phyloP scores from a whole-genome alignment of 768 basidiomycete species.

The Trametes meyenii region DNA sequence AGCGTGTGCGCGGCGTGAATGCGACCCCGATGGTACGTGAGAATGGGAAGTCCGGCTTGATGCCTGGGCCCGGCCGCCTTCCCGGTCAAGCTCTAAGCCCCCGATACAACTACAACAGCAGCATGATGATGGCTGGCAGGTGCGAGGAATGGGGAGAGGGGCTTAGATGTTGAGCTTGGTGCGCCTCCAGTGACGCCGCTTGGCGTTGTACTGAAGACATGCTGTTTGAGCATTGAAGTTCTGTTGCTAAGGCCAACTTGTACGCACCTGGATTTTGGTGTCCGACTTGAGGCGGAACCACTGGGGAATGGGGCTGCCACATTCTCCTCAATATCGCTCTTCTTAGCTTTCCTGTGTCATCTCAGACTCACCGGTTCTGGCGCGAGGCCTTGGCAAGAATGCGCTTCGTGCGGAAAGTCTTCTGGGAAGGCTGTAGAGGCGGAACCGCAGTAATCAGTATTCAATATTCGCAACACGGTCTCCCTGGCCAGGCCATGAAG shows the following conservation, averaged over 20 bases:
- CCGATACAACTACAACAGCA: conserved; percentile 26
- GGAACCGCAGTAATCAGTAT: conserved; percentile 50
- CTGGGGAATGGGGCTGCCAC: conserved; percentile 88
- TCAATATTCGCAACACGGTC: neutral
- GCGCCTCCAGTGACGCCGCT: conserved; percentile 98
- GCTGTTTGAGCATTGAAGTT: neutral
- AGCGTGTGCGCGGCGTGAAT: conserved; percentile 22
- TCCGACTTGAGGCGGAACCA: conserved; percentile 99
- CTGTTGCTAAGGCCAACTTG: neutral
- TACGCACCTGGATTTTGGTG: conserved; percentile 84
- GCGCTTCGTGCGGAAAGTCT: conserved; percentile 96
- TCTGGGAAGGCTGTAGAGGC: conserved; percentile 88
- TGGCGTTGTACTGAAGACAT: conserved; percentile 78
- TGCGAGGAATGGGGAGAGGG: conserved; percentile 6
- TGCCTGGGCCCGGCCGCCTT: conserved; percentile 23
- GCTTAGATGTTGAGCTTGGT: conserved; percentile 96
- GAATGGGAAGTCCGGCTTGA: conserved; percentile 9
- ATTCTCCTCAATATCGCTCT: neutral
- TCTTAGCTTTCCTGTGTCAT: neutral
- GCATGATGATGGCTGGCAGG: conserved; percentile 6
- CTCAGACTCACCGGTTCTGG: conserved; percentile 80
- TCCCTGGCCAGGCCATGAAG: neutral
- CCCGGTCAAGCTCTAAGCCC: conserved; percentile 12
- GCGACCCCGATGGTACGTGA: conserved; percentile 21
- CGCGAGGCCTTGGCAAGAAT: conserved; percentile 94